Evolutionary conservation across 306 rosid genomes (phyloP), one percentile per base, ranked within the genome.

Genomic region (Quercus berberidifolia): DNA sequence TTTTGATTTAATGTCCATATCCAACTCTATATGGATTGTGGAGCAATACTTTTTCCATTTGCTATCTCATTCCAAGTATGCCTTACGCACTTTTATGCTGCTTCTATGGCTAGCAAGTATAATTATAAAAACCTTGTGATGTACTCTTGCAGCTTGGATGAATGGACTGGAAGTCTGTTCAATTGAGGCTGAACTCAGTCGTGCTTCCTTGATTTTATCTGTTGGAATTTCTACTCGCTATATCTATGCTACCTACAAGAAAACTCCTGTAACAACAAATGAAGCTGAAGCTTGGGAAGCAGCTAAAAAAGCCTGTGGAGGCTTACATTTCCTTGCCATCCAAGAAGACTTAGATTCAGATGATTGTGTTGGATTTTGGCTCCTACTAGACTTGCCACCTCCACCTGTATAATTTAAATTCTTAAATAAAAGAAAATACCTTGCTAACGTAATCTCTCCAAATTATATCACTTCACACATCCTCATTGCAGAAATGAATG

Each of bases 211-310:
- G 85, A 83, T 93, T 79, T 90, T 95, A 33, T 90, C 96, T 0
- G 92, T 85, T 1, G 99, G 94, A 75, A 93, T 95, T 76, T 85
- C 96, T 2, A 92, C 94, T 33, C 91, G 96, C 13, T 95, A 95
- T 79, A 84, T 93, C 18, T 95, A 90, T 15, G 95, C 97, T 10
- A 89, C 96, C n/a, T 95, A 89, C 49, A 88, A 93, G 74, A 95
- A 93, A 85, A 88, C 64, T 71, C 75, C 87, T 0, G 89, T 77
- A 51, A 80, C 99, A 71, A 90, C 89, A 13, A 86, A 59, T 23
- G 99, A 95, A 87, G 94, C 98, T 15, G 97, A 93, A 82, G 98
- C 97, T 11, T 95, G 99, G 98, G 99, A 95, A 87, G 94, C 91
- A 69, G 96, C 99, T 46, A 95, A 93, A 90, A 93, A 93, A 83